Evolutionary conservation across 257 asterid species (phyloP), one percentile per base, ranked within the genome.

Genomic region (Scutellaria barbata): DNA sequence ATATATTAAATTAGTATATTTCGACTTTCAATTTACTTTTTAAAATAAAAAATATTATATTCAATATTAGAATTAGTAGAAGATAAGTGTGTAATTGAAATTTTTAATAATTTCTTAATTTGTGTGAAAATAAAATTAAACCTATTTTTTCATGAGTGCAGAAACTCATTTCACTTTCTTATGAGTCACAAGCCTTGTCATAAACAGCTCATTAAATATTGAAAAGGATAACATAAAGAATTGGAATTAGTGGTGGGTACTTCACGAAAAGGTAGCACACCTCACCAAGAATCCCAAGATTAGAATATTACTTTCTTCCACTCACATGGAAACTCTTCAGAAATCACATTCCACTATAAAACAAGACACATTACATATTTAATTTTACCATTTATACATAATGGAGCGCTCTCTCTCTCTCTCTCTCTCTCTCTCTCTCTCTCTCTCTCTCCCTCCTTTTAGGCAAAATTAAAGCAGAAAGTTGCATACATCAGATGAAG

Each of bases 251-350:
- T 74, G 78, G 69, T 66, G 73, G 71, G 43, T 42, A n/a, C 74
- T 71, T 69, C 43, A 11, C 59, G 71, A 14, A 80, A 72, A 68
- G 78, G 72, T 18, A 17, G 42, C n/a, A 65, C 74, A 76, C 67
- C 71, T 76, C 74, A 76, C 67, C 71, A 76, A 77, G 82, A 74
- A 77, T 81, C 76, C 72, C 65, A 70, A 14, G 77, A 73, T n/a
- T 72, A 5, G 45, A 79, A 43, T 48, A 62, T 16, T 16, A 17
- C 7, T 37, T 46, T 40, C 48, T 72, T 59, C 75, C 72, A 69
- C 73, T 59, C 82, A 74, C 68, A 61, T 70, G 77, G 72, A 42
- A 41, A 72, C 75, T 66, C 52, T 33, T 68, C 74, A 48, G 7
- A 39, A 22, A 68, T 46, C 75, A 74, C 74, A 61, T 47, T 48